Base-by-base conservation (phyloP, 2,329 filamentous ascomycete species). In the Pseudogymnoascus verrucosus region DNA sequence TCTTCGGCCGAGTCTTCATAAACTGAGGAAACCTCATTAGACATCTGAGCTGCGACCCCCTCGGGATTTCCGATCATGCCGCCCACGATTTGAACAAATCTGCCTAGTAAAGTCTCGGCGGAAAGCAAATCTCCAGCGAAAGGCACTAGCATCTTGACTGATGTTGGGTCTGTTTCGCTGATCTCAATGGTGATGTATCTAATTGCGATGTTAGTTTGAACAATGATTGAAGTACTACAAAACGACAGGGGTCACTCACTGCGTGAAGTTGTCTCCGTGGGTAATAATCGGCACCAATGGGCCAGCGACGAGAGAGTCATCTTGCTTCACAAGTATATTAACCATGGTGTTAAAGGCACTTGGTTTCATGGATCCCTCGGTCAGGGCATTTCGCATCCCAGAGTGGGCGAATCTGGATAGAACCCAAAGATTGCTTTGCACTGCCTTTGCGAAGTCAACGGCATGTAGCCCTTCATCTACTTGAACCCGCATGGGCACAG, bases 261-360 rank as follows among this genome's bases (percentile, higher is more conserved):
- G 51, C n/a, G 51, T 57, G 26, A 34, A 57, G 34, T 57, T 57
- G 16, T 57, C 51, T 34, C 51, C 51, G 3, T 57, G 51, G 7
- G 28, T 57, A 14, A 57, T n/a, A 34, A 57, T 57, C 11, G 51
- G 51, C 26, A 34, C 51, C n/a, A 57, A 57, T 57, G 51, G 51
- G 4, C 51, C 28, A 21, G 28, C n/a, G 8, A 28, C 4, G 10
- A 57, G 26, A 14, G n/a, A 19, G 11, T 34, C 26, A 34, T 57
- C 26, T 34, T 57, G 51, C 26, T 57, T 57, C 10, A 54, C 28
- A 21, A 62, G 61, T 31, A 62, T 62, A 36, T 62, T 62, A 6
- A 54, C 42, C 61, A 62, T 62, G 11, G 61, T 62, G 51, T 62
- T 54, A 23, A 47, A 62, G 10, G 36, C 10, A 36, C 40, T 28